Conservation (phyloP, 2,329 filamentous ascomycete species). For the Aspergillus texensis region DNA sequence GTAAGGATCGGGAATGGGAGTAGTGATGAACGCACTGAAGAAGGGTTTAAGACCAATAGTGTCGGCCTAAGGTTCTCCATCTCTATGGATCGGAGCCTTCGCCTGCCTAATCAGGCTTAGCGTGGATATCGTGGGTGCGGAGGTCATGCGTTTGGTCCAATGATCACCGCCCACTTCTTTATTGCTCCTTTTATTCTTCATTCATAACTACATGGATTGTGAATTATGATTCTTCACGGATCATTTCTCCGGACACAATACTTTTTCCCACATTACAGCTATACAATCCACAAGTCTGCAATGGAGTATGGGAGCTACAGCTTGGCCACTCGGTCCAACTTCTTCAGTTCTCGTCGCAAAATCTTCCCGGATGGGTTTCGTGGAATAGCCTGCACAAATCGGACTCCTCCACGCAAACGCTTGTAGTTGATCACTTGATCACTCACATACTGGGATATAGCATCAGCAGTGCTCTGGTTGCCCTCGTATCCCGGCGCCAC, state of each 20-base stretch:
- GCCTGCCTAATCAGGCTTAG: neutral
- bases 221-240: neutral
- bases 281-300: slow-evolving; percentile 31
- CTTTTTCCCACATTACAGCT: neutral
- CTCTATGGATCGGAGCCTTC: neutral
- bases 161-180: neutral
- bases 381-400: too few relatives aligned
- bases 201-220: neutral
- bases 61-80: neutral
- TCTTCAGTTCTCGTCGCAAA: too few relatives aligned
- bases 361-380: too few relatives aligned
- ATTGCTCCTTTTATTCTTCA: neutral
- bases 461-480: too few relatives aligned
- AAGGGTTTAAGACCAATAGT: neutral
- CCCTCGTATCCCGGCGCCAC: too few relatives aligned
- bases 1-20: neutral
- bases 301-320: slow-evolving; percentile 38
- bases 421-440: too few relatives aligned
- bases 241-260: neutral
- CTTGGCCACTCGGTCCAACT: slow-evolving; percentile 54
- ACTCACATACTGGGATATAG: too few relatives aligned
- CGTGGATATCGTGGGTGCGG: neutral
- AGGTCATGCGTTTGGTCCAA: neutral
- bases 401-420: too few relatives aligned
- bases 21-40: neutral